Base-by-base conservation (phyloP, 2,329 filamentous ascomycete species). In the Exophiala dermatitidis region DNA sequence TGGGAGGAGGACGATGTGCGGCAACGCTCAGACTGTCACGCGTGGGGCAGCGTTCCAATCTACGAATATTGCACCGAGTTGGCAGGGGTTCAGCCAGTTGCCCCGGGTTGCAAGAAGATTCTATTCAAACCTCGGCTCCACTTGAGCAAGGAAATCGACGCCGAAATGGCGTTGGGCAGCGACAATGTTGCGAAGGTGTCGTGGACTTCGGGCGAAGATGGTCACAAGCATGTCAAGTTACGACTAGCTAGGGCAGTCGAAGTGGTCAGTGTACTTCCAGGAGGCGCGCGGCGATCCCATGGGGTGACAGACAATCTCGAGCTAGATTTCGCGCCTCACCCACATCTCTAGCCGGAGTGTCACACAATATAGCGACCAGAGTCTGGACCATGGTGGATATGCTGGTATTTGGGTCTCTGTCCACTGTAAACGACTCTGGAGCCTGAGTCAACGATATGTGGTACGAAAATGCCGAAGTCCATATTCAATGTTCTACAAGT, bases 21-120 rank as follows among this genome's bases (percentile, higher is more conserved):
- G 32, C 32, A 36, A 9, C 45, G 45, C 9, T 36, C 30, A 5
- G 45, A 47, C 26, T 47, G 45, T 19, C 45, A 47, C 26, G 45
- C 30, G 12, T 47, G 45, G 45, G 32, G 45, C 6, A 29, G 12
- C 26, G 32, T 12, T 5, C 45, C 45, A 12, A 3, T 47, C 10
- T 47, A 47, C 32, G 45, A 47, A 28, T 36, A 29, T 33, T n/a
- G 12, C n/a, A 12, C 30, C 32, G 45, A 47, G 32, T 10, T 47
- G 30, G 46, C 12, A 28, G 26, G 82, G 81, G 56, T 83, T 84
- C 7, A 26, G 12, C 41, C 33, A 7, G n/a, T 36, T 36, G 33
- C 33, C 33, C 33, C 33, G 7, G 33, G 33, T 7, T 36, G 7
- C 7, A n/a, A 7, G 7, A 36, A 36, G 33, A n/a, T 36, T 7